These are phyloP conservation scores for Serendipita indica DNA, from an alignment of 768 basidiomycete genomes.

Conservation along the genomic window DNA sequence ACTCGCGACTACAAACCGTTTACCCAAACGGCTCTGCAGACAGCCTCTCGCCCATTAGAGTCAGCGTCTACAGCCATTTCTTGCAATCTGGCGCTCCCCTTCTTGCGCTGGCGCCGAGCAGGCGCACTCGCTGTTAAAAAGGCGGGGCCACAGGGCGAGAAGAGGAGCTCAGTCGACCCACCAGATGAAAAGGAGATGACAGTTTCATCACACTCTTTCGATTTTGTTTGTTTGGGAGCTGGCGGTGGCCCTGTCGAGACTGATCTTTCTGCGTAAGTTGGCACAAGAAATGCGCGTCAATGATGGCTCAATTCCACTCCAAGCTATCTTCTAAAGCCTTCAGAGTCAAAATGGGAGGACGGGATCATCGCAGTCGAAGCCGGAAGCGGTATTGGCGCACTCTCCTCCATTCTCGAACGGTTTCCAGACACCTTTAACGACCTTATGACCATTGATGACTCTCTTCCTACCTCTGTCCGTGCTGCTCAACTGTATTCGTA, in stretches of 20 bases:
- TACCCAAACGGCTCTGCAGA: no score
- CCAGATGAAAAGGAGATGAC: no score
- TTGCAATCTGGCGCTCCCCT: background rate
- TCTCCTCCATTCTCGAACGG: slow-evolving; percentile 42
- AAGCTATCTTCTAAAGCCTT: slow-evolving; percentile 82
- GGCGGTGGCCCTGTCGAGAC: slow-evolving; percentile 87
- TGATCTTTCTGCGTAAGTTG: slow-evolving; percentile 67
- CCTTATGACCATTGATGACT: slow-evolving; percentile 12
- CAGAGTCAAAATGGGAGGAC: slow-evolving; percentile 50
- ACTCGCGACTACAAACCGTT: no score
- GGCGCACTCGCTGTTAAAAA: no score
- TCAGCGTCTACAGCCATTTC: no score
- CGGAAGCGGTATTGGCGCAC: slow-evolving; percentile 76
- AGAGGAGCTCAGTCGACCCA: no score
- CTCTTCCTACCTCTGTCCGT: slow-evolving; percentile 14
- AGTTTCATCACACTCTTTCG: slow-evolving; percentile 48
- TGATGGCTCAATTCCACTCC: slow-evolving; percentile 13
- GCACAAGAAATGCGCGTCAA: slow-evolving; percentile 12
- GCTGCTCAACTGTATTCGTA: slow-evolving; percentile 36
- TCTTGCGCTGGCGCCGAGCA: background rate
- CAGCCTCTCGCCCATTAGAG: no score
- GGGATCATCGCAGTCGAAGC: slow-evolving; percentile 80
- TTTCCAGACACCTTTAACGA: slow-evolving; percentile 38
- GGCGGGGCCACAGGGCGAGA: no score
- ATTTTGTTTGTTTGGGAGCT: slow-evolving; percentile 63